Percentiles rank a stretch among this genome's conserved stretches.
phyloP scores from a whole-genome alignment of 129 eudicot species.

The Scalesia atractyloides region DNA sequence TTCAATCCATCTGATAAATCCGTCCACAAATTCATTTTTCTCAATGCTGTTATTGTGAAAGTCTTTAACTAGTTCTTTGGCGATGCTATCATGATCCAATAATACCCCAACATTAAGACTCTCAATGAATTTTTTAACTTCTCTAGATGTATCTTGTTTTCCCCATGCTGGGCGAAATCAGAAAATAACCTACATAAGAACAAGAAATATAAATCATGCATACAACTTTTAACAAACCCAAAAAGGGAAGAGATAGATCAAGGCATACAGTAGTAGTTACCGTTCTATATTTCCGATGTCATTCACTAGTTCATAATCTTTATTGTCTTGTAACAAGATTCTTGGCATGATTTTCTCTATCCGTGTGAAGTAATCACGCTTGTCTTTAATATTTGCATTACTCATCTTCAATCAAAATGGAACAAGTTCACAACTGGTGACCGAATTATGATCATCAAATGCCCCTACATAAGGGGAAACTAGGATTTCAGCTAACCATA shows the following conservation, averaged over 20 bases:
- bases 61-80: neutral
- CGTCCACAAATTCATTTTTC: conserved; percentile 15
- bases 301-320: conserved; percentile 13
- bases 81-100: conserved; percentile 3
- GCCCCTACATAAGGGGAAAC: too few relatives aligned
- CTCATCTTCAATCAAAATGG: neutral
- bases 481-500: too few relatives aligned
- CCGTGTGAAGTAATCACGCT: neutral
- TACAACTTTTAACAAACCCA: too few relatives aligned
- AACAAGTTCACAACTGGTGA: too few relatives aligned
- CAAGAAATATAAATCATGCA: too few relatives aligned
- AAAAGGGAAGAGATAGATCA: too few relatives aligned
- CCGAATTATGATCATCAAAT: too few relatives aligned
- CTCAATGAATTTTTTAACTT: conserved; percentile 9
- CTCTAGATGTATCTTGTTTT: neutral
- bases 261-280: neutral
- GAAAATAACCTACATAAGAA: conserved; percentile 9
- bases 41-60: conserved; percentile 7
- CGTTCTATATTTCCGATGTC: conserved; percentile 3
- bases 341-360: conserved; percentile 30
- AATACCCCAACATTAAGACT: conserved; percentile 7
- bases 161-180: neutral
- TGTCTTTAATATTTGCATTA: neutral
- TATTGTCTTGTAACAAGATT: conserved; percentile 20
- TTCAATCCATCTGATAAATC: conserved; percentile 22